Conservation (phyloP, 208 protist genomes). For the Naegleria lovaniensis region DNA sequence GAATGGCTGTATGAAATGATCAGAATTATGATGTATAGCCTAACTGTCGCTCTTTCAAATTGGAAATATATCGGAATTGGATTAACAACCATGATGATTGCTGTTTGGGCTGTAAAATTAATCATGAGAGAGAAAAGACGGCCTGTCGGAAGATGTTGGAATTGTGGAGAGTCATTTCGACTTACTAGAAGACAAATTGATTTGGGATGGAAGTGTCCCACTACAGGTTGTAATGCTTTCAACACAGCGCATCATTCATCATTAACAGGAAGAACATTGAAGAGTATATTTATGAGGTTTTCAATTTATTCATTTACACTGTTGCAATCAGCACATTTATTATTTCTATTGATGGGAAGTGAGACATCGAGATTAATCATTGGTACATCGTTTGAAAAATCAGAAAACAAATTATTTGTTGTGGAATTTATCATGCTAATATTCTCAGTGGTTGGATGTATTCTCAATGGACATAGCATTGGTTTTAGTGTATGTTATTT, state of each 20-base stretch:
- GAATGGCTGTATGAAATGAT: no score
- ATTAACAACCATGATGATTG: no score
- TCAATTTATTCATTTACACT: not conserved
- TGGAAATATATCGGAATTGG: no score
- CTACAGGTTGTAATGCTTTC: not conserved
- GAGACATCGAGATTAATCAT: not conserved
- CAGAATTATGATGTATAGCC: no score
- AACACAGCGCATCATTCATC: not conserved
- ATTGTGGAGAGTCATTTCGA: not conserved
- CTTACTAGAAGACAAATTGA: not conserved
- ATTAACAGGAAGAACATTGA: no score
- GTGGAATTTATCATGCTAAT: not conserved
- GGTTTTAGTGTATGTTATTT: not conserved
- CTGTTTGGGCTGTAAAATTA: no score
- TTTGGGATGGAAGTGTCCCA: not conserved
- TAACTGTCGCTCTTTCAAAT: no score
- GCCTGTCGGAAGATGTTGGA: not conserved
- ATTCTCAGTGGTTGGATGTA: not conserved
- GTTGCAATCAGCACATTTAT: not conserved
- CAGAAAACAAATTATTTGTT: not conserved
- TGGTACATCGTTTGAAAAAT: not conserved
- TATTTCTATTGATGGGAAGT: not conserved
- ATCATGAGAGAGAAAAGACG: not conserved
- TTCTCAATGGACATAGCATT: not conserved
- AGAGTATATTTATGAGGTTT: not conserved